Conservation (phyloP, 805 yeast genomes). For the Ogataea methanolica region DNA sequence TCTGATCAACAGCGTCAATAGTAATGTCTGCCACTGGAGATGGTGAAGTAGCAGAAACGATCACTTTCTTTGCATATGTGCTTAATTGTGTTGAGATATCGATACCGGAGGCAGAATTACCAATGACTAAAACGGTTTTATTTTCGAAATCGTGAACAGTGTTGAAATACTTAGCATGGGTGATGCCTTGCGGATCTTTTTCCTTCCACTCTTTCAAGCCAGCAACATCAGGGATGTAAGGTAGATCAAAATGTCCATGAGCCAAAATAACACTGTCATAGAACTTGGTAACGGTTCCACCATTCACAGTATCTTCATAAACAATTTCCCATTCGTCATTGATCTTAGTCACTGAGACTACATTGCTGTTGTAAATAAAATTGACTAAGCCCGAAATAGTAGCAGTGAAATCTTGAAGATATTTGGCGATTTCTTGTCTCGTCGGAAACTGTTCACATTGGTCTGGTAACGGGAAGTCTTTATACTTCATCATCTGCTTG, state of each 20-base stretch:
- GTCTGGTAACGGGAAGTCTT: conserved; percentile 28
- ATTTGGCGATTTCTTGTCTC: conserved; percentile 56
- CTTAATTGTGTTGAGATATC: conserved; percentile 41
- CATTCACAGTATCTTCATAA: conserved; percentile 4
- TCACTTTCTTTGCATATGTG: conserved; percentile 26
- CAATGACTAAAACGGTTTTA: conserved; percentile 32
- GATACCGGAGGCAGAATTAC: conserved; percentile 66
- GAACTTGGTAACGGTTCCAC: background rate
- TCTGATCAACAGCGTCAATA: conserved; percentile 20
- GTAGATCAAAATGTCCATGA: conserved; percentile 45
- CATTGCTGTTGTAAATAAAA: conserved; percentile 37
- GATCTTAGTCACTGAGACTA: conserved; percentile 36
- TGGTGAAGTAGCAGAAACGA: conserved; percentile 26
- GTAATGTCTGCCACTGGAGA: conserved; percentile 27
- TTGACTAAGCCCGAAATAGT: conserved; percentile 36
- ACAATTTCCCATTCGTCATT: conserved; percentile 25
- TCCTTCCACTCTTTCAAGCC: conserved; percentile 36
- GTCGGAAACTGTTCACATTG: conserved; percentile 50
- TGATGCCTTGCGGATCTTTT: conserved; percentile 27
- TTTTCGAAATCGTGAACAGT: conserved; percentile 28
- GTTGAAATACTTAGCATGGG: conserved; percentile 43
- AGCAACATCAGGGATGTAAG: conserved; percentile 39
- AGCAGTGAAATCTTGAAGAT: conserved; percentile 52
- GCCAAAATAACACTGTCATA: conserved; percentile 39
- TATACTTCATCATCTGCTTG: conserved; percentile 29